Evolutionary conservation across 169 alveolate species (phyloP).

Genomic region (Eimeria necatrix): DNA sequence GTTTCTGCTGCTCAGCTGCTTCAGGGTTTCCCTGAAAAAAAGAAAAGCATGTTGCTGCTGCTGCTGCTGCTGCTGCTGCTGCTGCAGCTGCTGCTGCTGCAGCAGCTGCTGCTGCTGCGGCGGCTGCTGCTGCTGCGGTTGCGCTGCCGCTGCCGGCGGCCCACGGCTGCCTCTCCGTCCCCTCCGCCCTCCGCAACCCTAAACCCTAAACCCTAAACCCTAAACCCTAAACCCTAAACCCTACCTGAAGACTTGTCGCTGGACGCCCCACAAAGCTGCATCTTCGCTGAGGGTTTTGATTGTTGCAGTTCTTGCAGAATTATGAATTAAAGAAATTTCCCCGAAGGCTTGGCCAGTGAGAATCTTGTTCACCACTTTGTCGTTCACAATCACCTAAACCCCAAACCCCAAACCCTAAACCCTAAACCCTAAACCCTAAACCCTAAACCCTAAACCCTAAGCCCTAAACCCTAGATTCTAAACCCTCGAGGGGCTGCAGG

Average conservation of each 20-base stretch:
- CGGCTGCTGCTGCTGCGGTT: not conserved
- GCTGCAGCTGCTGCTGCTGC: not conserved
- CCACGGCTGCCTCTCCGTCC: not conserved
- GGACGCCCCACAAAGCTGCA: slow-evolving; percentile 97
- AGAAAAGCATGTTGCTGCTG: not conserved
- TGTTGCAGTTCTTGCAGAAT: slow-evolving; percentile 98
- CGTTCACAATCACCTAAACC: slow-evolving; percentile 91
- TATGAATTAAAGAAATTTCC: slow-evolving; percentile 98
- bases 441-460: not conserved
- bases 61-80: slow-evolving; percentile 24
- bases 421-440: slow-evolving; percentile 84
- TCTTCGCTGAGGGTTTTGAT: slow-evolving; percentile 91
- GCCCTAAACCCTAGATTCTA: not conserved
- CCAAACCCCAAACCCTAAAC: slow-evolving; percentile 16
- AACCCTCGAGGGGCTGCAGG: not conserved
- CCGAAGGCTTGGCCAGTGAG: slow-evolving; percentile 98
- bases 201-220: too few species aligned
- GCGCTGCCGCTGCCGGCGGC: not conserved
- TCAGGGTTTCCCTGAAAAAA: slow-evolving; percentile 87
- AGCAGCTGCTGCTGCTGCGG: not conserved
- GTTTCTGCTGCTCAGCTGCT: slow-evolving; percentile 92
- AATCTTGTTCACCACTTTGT: slow-evolving; percentile 92
- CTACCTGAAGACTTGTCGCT: slow-evolving; percentile 93
- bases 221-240: not conserved
- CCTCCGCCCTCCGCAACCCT: not conserved